Conservation (phyloP, 257 asterid species). For the Solanum sitiens region DNA sequence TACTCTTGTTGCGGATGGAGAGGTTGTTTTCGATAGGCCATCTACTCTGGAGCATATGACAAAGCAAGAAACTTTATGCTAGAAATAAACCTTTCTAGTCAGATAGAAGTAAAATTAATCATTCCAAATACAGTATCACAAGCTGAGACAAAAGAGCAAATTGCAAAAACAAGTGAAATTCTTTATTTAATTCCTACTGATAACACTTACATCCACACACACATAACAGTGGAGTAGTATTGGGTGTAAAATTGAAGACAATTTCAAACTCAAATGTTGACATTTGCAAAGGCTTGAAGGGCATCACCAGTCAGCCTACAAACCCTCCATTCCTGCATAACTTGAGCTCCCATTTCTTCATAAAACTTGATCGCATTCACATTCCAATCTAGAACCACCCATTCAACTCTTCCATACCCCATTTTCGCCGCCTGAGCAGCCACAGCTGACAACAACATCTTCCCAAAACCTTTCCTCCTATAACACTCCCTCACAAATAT, state of each 20-base stretch:
- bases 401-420: slow-evolving; percentile 85
- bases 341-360: slow-evolving; percentile 77
- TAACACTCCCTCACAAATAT: slow-evolving; percentile 77
- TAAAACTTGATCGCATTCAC: slow-evolving; percentile 56
- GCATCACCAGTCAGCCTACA: slow-evolving; percentile 72
- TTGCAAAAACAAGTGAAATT: not conserved
- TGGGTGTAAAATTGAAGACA: not conserved
- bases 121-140: not conserved
- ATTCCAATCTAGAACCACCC: slow-evolving; percentile 94
- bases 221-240: not conserved
- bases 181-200: not conserved
- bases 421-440: slow-evolving; percentile 83
- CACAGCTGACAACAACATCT: slow-evolving; percentile 55
- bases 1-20: not conserved
- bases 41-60: not conserved
- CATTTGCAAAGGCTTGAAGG: slow-evolving; percentile 47
- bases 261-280: not conserved
- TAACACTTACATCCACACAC: not conserved
- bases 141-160: not conserved
- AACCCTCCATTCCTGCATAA: slow-evolving; percentile 71
- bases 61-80: not conserved
- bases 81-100: not conserved
- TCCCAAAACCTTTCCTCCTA: slow-evolving; percentile 78
- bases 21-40: not conserved
- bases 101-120: not conserved